Percentiles rank a stretch among this genome's conserved stretches.
phyloP scores from a whole-genome alignment of 441 rosid species.

The Pelargonium fulgidum region DNA sequence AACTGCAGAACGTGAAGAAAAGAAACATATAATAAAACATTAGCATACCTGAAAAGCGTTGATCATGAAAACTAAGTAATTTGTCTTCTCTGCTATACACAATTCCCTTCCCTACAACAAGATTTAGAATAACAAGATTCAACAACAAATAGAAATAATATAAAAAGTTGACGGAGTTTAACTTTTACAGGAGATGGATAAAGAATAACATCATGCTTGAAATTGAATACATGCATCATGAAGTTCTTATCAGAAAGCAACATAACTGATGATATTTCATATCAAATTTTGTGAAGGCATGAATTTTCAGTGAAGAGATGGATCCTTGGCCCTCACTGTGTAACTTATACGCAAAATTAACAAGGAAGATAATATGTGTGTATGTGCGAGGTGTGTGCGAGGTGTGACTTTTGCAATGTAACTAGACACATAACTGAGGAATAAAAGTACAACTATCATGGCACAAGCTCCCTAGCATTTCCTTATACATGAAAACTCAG shows the following conservation, averaged over 20 bases:
- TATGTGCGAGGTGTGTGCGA: background rate
- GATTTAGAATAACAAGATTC: slow-evolving; percentile 21
- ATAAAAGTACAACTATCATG: background rate
- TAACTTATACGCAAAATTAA: background rate
- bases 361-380: background rate
- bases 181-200: background rate
- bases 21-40: slow-evolving; percentile 19
- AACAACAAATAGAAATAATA: slow-evolving; percentile 5
- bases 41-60: slow-evolving; percentile 90
- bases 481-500: background rate
- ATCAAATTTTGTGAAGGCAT: too few species aligned
- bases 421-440: background rate
- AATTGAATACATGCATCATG: background rate
- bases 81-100: slow-evolving; percentile 81
- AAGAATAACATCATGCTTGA: background rate
- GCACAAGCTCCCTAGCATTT: background rate
- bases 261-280: slow-evolving; percentile 6
- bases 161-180: background rate
- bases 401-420: background rate
- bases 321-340: background rate
- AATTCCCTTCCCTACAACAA: slow-evolving; percentile 72
- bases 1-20: slow-evolving; percentile 6
- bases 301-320: background rate
- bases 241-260: background rate
- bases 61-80: slow-evolving; percentile 92